Base-by-base conservation (phyloP, 345 rosid genomes). In the Microcos paniculata region DNA sequence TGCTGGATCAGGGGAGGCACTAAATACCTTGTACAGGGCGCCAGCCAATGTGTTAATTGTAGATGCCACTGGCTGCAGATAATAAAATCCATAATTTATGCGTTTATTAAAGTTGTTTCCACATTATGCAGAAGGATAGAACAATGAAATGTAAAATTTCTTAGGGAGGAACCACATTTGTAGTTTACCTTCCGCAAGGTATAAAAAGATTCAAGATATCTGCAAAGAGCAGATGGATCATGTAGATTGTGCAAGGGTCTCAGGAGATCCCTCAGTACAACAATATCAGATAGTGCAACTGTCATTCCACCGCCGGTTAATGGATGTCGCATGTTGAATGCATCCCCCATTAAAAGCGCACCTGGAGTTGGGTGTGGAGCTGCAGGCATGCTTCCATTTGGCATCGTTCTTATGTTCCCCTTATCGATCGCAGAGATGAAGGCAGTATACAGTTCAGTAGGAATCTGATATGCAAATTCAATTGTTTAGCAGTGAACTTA, bases 231-330 rank as follows among this genome's bases (percentile, higher is more conserved):
- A 70, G 84, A 71, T 8, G 86, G 79, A 63, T 89, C 86, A 12
- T 72, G 56, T n/a, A 87, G 81, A 75, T 86, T 61, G 12, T 31
- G 61, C 8, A 89, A 43, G 15, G 88, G 87, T 38, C 84, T 82
- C 8, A 86, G 87, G 33, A 89, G 86, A 69, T 88, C 70, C 1
- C 90, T 71, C 4, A 86, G 72, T 1, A 89, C 40, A 59, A 79
- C 85, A 14, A 89, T 73, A 63, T 89, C 93, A 11, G 91, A 86
- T 1, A 89, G 70, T 0, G 87, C 87, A 33, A 86, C 88, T 0
- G 93, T 85, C 93, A 89, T 89, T 73, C 93, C 93, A 42, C 89
- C 92, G 16, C 92, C 92, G 0, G 90, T 87, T 51, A 87, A 53
- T n/a, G 92, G 89, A 72, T 89, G 92, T n/a, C 90, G 67, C 88